Percentiles rank a stretch among this genome's conserved stretches.
Evolutionary conservation across 306 rosid species (phyloP).

Genomic region (Phaseolus lunatus): DNA sequence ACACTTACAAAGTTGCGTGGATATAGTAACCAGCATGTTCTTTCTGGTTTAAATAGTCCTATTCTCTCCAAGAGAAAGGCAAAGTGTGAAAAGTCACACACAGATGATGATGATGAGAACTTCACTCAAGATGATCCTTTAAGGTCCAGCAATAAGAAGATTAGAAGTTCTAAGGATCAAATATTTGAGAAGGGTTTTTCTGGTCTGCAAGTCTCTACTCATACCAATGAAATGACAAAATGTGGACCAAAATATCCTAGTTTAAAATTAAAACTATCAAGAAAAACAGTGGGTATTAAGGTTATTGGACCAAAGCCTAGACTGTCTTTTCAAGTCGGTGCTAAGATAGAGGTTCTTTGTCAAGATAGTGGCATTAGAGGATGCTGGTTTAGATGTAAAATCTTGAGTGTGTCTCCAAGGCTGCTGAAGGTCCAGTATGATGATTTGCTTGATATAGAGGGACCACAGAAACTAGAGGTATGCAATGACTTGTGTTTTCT

Average conservation of each 20-base stretch:
- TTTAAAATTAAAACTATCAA: slow-evolving; percentile 66
- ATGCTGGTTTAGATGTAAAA: slow-evolving; percentile 88
- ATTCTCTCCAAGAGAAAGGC: slow-evolving; percentile 53
- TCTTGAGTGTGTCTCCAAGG: slow-evolving; percentile 59
- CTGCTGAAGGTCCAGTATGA: slow-evolving; percentile 72
- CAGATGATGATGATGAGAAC: slow-evolving; percentile 62
- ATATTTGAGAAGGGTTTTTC: slow-evolving; percentile 51
- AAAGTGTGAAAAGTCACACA: slow-evolving; percentile 42
- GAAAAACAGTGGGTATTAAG: slow-evolving; percentile 55
- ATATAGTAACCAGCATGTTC: slow-evolving; percentile 68
- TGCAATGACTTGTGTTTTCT: slow-evolving; percentile 34
- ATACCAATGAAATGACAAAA: slow-evolving; percentile 44
- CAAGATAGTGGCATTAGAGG: slow-evolving; percentile 91
- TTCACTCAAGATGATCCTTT: slow-evolving; percentile 52
- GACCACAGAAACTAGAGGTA: slow-evolving; percentile 65
- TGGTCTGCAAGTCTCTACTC: slow-evolving; percentile 44
- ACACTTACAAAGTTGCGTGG: slow-evolving; percentile 72
- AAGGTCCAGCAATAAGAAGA: slow-evolving; percentile 55
- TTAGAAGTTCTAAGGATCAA: slow-evolving; percentile 51
- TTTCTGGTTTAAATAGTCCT: slow-evolving; percentile 56
- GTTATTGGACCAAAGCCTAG: slow-evolving; percentile 48
- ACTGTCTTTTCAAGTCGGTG: slow-evolving; percentile 57
- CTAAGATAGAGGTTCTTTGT: slow-evolving; percentile 74
- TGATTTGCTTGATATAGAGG: slow-evolving; percentile 69
- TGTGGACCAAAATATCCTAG: slow-evolving; percentile 58